A percentile compares a stretch with the other conserved stretches of the same genome.
Evolutionary conservation across 176 grass and related monocot species (phyloP).

Genomic region (Oryza rufipogon): DNA sequence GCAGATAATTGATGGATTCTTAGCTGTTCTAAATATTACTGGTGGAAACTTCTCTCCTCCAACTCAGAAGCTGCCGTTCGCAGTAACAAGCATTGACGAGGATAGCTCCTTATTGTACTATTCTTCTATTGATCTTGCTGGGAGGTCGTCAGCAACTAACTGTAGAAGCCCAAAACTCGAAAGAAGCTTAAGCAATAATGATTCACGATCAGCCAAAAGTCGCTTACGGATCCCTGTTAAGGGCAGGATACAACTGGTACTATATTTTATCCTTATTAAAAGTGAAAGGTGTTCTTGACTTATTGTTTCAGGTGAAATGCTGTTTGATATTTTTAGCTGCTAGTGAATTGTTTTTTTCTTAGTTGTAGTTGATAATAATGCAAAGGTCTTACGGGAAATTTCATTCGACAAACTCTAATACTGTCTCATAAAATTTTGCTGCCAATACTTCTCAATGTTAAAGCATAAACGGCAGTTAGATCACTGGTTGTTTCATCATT

Average conservation of each 20-base stretch:
- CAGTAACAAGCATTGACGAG: constrained; percentile 79
- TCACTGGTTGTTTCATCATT: background rate
- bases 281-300: constrained; percentile 12
- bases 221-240: constrained; percentile 86
- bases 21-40: constrained; percentile 80
- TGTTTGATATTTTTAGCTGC: background rate
- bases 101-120: constrained; percentile 96
- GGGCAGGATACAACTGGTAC: constrained; percentile 94
- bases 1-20: constrained; percentile 95
- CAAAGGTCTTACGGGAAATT: background rate
- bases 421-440: background rate
- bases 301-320: constrained; percentile 15
- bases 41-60: constrained; percentile 80
- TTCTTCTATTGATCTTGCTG: constrained; percentile 84
- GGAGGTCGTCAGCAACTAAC: constrained; percentile 55
- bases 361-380: constrained; percentile 20
- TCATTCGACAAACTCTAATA: background rate
- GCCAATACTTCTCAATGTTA: background rate
- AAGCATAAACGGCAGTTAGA: background rate
- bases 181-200: constrained; percentile 68
- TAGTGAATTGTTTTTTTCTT: background rate
- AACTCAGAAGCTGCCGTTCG: constrained; percentile 88
- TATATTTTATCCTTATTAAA: constrained; percentile 26
- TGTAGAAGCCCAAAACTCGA: constrained; percentile 61
- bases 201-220: constrained; percentile 85